A percentile compares a stretch with the other conserved stretches of the same genome.
Evolutionary conservation across 2,329 filamentous ascomycete genomes (phyloP).

Genomic region (Talaromyces sp.): DNA sequence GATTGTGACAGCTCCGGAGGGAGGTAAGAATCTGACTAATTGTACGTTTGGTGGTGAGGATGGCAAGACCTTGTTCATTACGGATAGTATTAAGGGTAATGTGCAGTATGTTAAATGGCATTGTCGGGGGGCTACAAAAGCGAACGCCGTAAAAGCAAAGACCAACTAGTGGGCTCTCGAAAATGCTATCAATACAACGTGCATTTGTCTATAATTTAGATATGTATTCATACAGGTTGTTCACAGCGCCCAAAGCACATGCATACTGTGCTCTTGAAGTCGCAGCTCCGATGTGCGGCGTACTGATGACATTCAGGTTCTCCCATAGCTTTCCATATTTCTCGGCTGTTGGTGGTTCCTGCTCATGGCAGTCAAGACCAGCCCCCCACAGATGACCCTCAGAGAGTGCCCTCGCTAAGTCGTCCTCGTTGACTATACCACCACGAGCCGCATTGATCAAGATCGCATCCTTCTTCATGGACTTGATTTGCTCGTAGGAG

Average conservation of each 20-base stretch:
- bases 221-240: conserved; percentile 27
- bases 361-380: conserved; percentile 41
- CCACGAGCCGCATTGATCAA: conserved; percentile 43
- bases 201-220: not conserved
- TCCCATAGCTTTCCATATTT: conserved; percentile 37
- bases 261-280: conserved; percentile 40
- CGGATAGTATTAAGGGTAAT: conserved; percentile 39
- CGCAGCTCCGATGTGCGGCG: conserved; percentile 48
- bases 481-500: conserved; percentile 27
- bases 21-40: conserved; percentile 40
- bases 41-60: conserved; percentile 44
- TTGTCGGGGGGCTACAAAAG: not conserved
- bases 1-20: conserved; percentile 30
- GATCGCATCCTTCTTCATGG: conserved; percentile 41
- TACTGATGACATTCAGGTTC: conserved; percentile 38
- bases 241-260: conserved; percentile 37
- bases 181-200: not conserved
- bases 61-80: conserved; percentile 39
- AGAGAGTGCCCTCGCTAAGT: conserved; percentile 31
- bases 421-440: conserved; percentile 41
- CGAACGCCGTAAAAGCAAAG: not conserved
- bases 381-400: conserved; percentile 40
- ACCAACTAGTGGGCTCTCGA: not conserved
- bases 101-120: not conserved
- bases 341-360: conserved; percentile 39